Percentiles rank a stretch among this genome's conserved stretches.
phyloP scores from a whole-genome alignment of 768 basidiomycete genomes.

The Tylopilus intermedius region DNA sequence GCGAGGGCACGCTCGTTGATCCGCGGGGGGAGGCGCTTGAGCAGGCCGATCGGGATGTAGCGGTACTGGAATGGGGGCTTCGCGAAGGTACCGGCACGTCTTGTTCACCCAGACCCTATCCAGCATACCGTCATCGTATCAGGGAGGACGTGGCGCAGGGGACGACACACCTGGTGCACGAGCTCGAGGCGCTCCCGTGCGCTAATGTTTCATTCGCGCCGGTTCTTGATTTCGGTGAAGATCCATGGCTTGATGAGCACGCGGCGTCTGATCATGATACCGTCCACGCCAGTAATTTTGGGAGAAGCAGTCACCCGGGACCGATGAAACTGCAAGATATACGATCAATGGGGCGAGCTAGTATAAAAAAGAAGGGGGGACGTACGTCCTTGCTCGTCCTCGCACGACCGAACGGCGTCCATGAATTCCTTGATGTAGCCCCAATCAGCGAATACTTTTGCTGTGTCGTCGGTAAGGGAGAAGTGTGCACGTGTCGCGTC shows the following conservation, averaged over 20 bases:
- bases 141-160: background rate
- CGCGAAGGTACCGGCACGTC: constrained; percentile 88
- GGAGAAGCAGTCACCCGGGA: too few species aligned
- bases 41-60: constrained; percentile 89
- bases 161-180: constrained; percentile 57
- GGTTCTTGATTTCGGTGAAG: constrained; percentile 92
- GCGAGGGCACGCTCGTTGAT: constrained; percentile 91
- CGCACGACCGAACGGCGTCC: constrained; percentile 64
- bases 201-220: constrained; percentile 89
- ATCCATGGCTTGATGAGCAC: constrained; percentile 96
- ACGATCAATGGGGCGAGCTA: background rate
- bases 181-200: constrained; percentile 78
- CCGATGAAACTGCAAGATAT: background rate
- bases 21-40: constrained; percentile 72
- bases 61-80: constrained; percentile 92
- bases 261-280: constrained; percentile 92
- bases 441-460: constrained; percentile 95
- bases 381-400: constrained; percentile 69
- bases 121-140: constrained; percentile 60
- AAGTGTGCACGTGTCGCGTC: constrained; percentile 35
- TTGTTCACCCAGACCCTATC: constrained; percentile 91
- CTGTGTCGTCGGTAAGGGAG: constrained; percentile 84
- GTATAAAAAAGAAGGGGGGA: constrained; percentile 6
- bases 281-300: constrained; percentile 41
- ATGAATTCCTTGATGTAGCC: constrained; percentile 87